Percentiles rank a stretch among this genome's conserved stretches.
Evolutionary conservation across 2,329 filamentous ascomycete species (phyloP).

Genomic region (Xylaria sp.): DNA sequence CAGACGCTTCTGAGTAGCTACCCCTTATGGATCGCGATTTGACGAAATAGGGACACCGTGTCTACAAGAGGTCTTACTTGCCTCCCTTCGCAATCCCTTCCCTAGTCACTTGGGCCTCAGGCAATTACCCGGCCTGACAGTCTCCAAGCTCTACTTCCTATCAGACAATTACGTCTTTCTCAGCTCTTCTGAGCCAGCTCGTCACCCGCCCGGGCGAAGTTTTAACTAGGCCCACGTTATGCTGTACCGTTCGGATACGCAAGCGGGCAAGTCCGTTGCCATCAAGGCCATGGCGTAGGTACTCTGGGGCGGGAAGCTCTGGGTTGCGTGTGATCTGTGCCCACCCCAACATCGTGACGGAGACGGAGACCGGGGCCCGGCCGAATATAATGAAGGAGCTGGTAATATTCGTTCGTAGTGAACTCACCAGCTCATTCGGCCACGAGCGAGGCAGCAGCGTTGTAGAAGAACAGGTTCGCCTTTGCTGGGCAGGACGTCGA

Average conservation of each 20-base stretch:
- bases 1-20: background rate
- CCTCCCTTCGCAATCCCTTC: background rate
- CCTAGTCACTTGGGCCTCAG: background rate
- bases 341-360: slow-evolving; percentile 25
- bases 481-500: slow-evolving; percentile 27
- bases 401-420: slow-evolving; percentile 11
- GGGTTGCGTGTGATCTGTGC: slow-evolving; percentile 22
- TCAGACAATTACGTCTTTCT: too few relatives aligned
- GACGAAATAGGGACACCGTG: background rate
- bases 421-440: slow-evolving; percentile 26
- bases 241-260: slow-evolving; percentile 42
- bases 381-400: slow-evolving; percentile 22
- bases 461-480: slow-evolving; percentile 29
- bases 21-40: background rate
- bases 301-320: slow-evolving; percentile 28
- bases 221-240: slow-evolving; percentile 4
- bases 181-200: too few relatives aligned
- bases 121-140: background rate
- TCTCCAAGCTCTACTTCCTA: background rate
- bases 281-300: slow-evolving; percentile 29
- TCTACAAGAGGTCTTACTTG: background rate
- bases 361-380: slow-evolving; percentile 22
- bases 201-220: too few relatives aligned
- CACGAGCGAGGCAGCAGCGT: slow-evolving; percentile 26
- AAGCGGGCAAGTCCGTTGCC: slow-evolving; percentile 28